Evolutionary conservation across 2,329 filamentous ascomycete species (phyloP).

Genomic region (Pseudogymnoascus sp.): DNA sequence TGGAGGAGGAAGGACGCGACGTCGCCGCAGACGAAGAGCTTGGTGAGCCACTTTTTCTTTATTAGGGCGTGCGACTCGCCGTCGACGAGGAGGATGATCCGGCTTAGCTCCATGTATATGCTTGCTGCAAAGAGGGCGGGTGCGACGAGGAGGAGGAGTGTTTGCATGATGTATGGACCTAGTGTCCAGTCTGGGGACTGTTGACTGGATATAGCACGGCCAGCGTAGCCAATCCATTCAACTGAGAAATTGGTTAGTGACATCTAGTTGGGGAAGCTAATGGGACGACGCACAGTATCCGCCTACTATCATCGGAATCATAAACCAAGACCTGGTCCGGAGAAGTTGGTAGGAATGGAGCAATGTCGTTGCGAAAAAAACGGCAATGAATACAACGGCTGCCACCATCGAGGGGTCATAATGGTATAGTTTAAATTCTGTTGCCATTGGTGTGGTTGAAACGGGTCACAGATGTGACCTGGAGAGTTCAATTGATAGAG

Average conservation of each 20-base stretch:
- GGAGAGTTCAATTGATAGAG: background rate
- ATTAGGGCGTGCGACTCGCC: slow-evolving; percentile 37
- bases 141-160: slow-evolving; percentile 33
- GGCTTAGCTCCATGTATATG: slow-evolving; percentile 38
- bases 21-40: slow-evolving; percentile 42
- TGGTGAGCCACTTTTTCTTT: slow-evolving; percentile 37
- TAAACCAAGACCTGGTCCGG: slow-evolving; percentile 24
- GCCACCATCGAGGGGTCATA: slow-evolving; percentile 16
- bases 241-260: slow-evolving; percentile 25
- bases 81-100: slow-evolving; percentile 33
- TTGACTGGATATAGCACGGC: slow-evolving; percentile 23
- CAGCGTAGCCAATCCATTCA: slow-evolving; percentile 34
- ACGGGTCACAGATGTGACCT: background rate
- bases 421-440: slow-evolving; percentile 2
- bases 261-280: background rate
- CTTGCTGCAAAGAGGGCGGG: slow-evolving; percentile 37
- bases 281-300: slow-evolving; percentile 26
- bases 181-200: slow-evolving; percentile 24
- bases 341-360: slow-evolving; percentile 20
- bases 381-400: slow-evolving; percentile 18
- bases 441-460: background rate
- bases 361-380: slow-evolving; percentile 15
- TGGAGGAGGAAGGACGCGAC: slow-evolving; percentile 42
- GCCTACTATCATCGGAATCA: slow-evolving; percentile 29
- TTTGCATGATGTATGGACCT: slow-evolving; percentile 32